phyloP scores from a whole-genome alignment of 495 filamentous ascomycete species.

The Daldinia bambusicola region DNA sequence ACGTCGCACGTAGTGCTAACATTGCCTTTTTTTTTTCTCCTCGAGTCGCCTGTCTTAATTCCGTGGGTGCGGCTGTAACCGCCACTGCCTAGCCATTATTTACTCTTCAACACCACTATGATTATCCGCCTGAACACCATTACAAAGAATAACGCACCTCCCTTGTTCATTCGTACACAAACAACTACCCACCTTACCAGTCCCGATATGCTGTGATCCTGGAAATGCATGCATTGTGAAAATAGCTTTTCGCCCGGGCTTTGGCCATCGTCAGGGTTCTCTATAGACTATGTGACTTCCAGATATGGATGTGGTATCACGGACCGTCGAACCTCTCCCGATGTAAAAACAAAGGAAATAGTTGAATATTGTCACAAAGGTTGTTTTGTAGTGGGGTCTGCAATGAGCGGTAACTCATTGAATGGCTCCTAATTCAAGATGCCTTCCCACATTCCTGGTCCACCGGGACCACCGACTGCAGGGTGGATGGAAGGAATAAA shows the following conservation, averaged over 20 bases:
- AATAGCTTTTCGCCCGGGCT: slow-evolving; percentile 43
- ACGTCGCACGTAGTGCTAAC: slow-evolving; percentile 22
- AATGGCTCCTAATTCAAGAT: slow-evolving; percentile 56
- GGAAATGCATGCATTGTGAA: slow-evolving; percentile 48
- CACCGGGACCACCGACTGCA: slow-evolving; percentile 55
- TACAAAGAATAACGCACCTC: slow-evolving; percentile 35
- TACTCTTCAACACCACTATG: slow-evolving; percentile 35
- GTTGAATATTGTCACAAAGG: slow-evolving; percentile 50
- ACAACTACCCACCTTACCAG: slow-evolving; percentile 43
- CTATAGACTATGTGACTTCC: slow-evolving; percentile 47
- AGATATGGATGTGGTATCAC: slow-evolving; percentile 47
- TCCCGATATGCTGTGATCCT: slow-evolving; percentile 46
- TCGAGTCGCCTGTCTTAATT: slow-evolving; percentile 25
- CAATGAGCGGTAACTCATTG: slow-evolving; percentile 10
- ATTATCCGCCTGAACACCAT: slow-evolving; percentile 44
- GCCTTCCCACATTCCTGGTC: slow-evolving; percentile 70
- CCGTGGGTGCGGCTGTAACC: slow-evolving; percentile 15
- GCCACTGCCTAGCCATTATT: slow-evolving; percentile 30
- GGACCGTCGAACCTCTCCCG: slow-evolving; percentile 40
- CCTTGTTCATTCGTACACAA: slow-evolving; percentile 47
- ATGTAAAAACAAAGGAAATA: slow-evolving; percentile 48
- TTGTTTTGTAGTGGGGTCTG: slow-evolving; percentile 29
- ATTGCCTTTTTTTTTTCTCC: slow-evolving; percentile 25
- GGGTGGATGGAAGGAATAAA: slow-evolving; percentile 53
- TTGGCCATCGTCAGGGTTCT: slow-evolving; percentile 41